Evolutionary conservation across 73 alveolate species (phyloP).

Genomic region (Paramecium sonneborni): DNA sequence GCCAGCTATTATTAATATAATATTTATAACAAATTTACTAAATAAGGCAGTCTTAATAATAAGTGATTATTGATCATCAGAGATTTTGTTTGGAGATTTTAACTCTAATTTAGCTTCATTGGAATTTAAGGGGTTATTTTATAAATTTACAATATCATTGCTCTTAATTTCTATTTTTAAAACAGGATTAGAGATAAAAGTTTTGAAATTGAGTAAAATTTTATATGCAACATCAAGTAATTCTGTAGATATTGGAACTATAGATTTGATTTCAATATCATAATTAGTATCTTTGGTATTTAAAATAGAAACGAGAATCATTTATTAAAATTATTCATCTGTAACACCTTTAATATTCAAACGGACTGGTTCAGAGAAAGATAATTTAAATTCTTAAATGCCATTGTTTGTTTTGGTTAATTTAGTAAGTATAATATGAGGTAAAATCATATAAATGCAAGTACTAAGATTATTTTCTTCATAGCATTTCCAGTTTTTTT

Average conservation of each 20-base stretch:
- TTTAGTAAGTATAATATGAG: background rate
- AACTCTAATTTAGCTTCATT: too few species aligned
- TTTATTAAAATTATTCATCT: background rate
- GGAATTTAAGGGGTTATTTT: too few species aligned
- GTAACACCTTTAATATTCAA: background rate
- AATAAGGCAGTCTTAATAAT: too few species aligned
- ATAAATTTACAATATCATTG: background rate
- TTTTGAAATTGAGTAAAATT: background rate
- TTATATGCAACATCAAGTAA: background rate
- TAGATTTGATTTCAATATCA: background rate
- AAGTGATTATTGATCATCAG: too few species aligned
- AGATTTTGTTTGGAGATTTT: too few species aligned
- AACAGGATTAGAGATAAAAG: background rate
- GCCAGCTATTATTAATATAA: too few species aligned
- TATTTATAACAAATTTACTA: too few species aligned
- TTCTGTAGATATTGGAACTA: background rate
- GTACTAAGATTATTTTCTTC: background rate
- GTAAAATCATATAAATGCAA: background rate
- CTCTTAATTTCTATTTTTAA: background rate
- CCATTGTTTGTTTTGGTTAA: background rate
- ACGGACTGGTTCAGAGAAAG: background rate
- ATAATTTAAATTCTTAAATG: background rate
- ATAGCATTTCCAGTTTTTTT: background rate
- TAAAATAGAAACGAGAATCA: background rate
- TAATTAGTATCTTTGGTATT: background rate